Conservation (phyloP, 1,284 basidiomycete genomes). For the Xerocomus nothofagi region DNA sequence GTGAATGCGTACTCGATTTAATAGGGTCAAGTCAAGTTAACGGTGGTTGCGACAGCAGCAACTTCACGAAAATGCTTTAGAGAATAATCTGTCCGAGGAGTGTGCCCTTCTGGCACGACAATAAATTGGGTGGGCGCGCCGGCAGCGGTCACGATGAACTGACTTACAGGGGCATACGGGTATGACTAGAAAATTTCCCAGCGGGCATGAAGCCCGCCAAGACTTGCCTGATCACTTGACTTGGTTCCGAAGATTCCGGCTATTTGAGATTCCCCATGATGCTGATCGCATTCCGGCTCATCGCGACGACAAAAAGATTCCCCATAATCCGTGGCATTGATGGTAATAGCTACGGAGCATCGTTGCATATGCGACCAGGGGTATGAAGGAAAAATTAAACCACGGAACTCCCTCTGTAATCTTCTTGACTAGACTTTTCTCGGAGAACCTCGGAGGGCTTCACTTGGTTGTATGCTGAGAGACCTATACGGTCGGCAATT, state of each 20-base stretch:
- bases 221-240: background rate
- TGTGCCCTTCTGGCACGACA: background rate
- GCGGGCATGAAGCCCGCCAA: background rate
- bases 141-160: background rate
- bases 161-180: too few species aligned
- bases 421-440: constrained; percentile 18
- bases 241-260: background rate
- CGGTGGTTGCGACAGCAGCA: background rate
- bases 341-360: background rate
- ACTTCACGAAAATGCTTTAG: background rate
- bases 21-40: background rate
- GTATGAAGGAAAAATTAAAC: background rate
- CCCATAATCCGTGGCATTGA: background rate
- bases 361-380: background rate
- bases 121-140: background rate
- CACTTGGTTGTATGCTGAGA: constrained; percentile 34
- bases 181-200: background rate
- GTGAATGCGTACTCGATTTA: background rate
- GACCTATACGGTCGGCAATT: constrained; percentile 60
- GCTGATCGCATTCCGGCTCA: background rate
- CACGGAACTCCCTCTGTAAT: background rate
- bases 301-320: background rate
- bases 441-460: background rate
- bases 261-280: background rate
- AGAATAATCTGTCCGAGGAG: background rate